Base-by-base conservation (phyloP, 2,329 filamentous ascomycete genomes). In the Thelonectria rubi region DNA sequence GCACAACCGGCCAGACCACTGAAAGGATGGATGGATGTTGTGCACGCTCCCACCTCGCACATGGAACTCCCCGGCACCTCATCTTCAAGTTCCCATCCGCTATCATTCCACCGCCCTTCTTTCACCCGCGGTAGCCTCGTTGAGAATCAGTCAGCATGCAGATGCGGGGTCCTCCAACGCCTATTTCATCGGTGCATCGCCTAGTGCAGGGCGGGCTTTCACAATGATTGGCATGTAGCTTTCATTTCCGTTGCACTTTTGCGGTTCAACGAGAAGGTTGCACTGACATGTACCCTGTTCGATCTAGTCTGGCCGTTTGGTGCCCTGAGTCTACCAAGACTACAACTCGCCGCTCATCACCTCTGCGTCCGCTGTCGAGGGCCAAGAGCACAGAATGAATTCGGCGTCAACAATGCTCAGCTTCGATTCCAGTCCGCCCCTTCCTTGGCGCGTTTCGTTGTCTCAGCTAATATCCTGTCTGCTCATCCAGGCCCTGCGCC, bases 201-300 rank as follows among this genome's bases (percentile, higher is more conserved):
- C 34, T 14, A 37, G 34, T 43, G 39, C 51, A 45, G n/a, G 43
- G 39, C 39, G n/a, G 43, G 39, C 39, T 20, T 14, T 14, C 24
- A 54, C 40, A 42, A 42, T 39, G 51, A 54, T 54, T 54, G 51
- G 51, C 18, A 18, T n/a, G n/a, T 42, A 32, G 26, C n/a, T 11
- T 45, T 30, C 24, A 5, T 17, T 45, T 32, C 39, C 51, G 40
- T 46, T 42, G 42, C 21, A 55, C 52, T 47, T 47, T 24, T 37
- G 11, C 15, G 26, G 52, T 39, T 37, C 52, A 55, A 43, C 52
- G 45, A 55, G 52, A 55, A 40, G 42, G 52, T 55, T 55, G 52
- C 42, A 20, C 52, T 47, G 42, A 40, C 52, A 55, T 55, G 52
- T 42, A 55, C 40, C 52, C 34, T 55, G 42, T 26, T 37, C 42